Evolutionary conservation across 2,329 filamentous ascomycete genomes (phyloP).

Genomic region (Graphiopsis chlorocephala): DNA sequence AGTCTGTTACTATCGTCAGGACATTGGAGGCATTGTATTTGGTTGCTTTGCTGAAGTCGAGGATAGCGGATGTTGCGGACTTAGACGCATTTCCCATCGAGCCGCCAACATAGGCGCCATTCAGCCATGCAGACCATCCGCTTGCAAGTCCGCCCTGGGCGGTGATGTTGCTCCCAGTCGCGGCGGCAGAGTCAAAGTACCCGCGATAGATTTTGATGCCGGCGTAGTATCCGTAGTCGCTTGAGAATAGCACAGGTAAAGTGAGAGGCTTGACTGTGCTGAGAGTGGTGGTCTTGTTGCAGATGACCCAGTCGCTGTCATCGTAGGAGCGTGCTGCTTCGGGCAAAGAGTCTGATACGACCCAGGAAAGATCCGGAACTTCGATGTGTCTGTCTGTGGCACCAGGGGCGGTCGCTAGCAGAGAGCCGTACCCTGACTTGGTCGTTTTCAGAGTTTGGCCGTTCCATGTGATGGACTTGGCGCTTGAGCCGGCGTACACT

Average conservation of each 20-base stretch:
- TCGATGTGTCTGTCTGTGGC: constrained; percentile 35
- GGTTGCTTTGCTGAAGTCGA: constrained; percentile 34
- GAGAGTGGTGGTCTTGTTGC: constrained; percentile 57
- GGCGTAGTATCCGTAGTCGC: constrained; percentile 73
- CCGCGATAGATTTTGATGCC: constrained; percentile 69
- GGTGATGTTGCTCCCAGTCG: constrained; percentile 58
- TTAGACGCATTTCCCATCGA: constrained; percentile 48
- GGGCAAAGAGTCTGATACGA: constrained; percentile 67
- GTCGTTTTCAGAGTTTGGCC: constrained; percentile 36
- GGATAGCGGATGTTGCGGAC: neutral
- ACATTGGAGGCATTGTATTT: constrained; percentile 53
- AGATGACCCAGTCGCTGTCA: constrained; percentile 64
- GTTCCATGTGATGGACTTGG: constrained; percentile 61
- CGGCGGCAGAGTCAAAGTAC: constrained; percentile 53
- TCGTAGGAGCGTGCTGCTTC: constrained; percentile 65
- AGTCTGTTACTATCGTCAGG: constrained; percentile 69
- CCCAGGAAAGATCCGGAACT: constrained; percentile 66
- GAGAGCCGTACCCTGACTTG: neutral
- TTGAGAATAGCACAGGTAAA: constrained; percentile 64
- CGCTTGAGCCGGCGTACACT: constrained; percentile 59
- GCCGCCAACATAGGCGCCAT: constrained; percentile 52
- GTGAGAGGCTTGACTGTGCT: constrained; percentile 57
- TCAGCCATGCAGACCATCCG: constrained; percentile 65
- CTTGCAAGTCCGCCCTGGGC: constrained; percentile 66
- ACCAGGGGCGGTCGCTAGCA: neutral